Evolutionary conservation across 306 rosid genomes (phyloP).

Genomic region (Quercus robur): DNA sequence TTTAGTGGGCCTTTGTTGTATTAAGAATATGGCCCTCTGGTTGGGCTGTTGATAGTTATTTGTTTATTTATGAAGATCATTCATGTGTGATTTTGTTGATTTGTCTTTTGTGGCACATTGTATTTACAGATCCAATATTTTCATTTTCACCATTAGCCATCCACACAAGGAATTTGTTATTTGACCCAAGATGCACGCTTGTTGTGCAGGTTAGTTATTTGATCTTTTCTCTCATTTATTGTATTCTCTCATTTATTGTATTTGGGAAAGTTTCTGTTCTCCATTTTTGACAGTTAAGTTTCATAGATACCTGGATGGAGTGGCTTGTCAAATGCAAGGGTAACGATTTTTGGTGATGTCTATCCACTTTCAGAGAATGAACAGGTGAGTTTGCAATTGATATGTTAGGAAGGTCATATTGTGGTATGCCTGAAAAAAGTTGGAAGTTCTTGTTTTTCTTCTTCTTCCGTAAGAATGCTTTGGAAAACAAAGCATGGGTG

Average conservation of each 20-base stretch:
- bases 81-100: conserved; percentile 8
- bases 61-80: conserved; percentile 4
- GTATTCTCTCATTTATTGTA: conserved; percentile 13
- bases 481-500: conserved; percentile 5
- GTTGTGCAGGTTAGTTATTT: conserved; percentile 87
- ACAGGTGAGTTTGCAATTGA: conserved; percentile 52
- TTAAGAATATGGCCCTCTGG: not conserved
- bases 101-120: conserved; percentile 8
- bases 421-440: not conserved
- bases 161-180: conserved; percentile 91
- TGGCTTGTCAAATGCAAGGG: conserved; percentile 98
- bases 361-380: conserved; percentile 92
- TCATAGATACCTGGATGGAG: conserved; percentile 99
- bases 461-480: conserved; percentile 3
- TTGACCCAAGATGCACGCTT: conserved; percentile 93
- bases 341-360: conserved; percentile 94
- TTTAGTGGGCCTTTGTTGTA: conserved; percentile 3
- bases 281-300: conserved; percentile 33
- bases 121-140: conserved; percentile 81
- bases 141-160: conserved; percentile 97
- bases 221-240: conserved; percentile 14
- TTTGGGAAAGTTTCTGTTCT: conserved; percentile 22
- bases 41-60: not conserved
- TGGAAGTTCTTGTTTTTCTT: conserved; percentile 7
- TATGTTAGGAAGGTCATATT: conserved; percentile 11